phyloP scores from a whole-genome alignment of 2,329 filamentous ascomycete genomes.

The Aspergillus tubingensis region DNA sequence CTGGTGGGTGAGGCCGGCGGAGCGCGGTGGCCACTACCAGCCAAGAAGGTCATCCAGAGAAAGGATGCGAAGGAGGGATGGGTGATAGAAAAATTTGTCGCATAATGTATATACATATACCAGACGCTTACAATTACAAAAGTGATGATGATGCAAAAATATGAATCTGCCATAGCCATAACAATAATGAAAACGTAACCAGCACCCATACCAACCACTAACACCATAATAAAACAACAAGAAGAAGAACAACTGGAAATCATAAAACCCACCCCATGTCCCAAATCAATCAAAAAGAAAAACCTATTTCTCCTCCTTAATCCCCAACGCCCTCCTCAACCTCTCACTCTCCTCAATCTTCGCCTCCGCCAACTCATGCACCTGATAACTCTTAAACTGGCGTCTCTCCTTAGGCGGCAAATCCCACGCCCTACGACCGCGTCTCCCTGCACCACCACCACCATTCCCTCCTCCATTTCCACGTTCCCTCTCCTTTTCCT shows the following conservation, averaged over 20 bases:
- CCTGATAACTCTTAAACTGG: slow-evolving; percentile 84
- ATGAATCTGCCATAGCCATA: too few relatives aligned
- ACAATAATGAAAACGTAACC: too few relatives aligned
- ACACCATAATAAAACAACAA: neutral
- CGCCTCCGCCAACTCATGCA: slow-evolving; percentile 92
- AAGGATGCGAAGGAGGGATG: slow-evolving; percentile 73
- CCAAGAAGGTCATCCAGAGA: slow-evolving; percentile 79
- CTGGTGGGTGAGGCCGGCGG: slow-evolving; percentile 69
- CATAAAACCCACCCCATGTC: neutral
- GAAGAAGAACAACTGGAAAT: too few relatives aligned
- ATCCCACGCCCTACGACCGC: slow-evolving; percentile 23
- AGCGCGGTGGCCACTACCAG: slow-evolving; percentile 80
- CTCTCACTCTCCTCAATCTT: slow-evolving; percentile 96
- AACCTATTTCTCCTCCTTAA: slow-evolving; percentile 66
- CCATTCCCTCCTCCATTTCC: slow-evolving; percentile 4
- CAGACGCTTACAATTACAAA: slow-evolving; percentile 8
- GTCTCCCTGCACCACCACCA: slow-evolving; percentile 24
- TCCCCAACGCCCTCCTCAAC: slow-evolving; percentile 81
- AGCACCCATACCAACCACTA: neutral
- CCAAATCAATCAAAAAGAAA: neutral
- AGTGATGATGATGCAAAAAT: neutral
- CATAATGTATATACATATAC: slow-evolving; percentile 25
- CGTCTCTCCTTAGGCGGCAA: slow-evolving; percentile 32
- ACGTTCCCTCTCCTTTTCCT: slow-evolving; percentile 11
- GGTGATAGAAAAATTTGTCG: slow-evolving; percentile 63